A percentile compares a stretch with the other conserved stretches of the same genome.
Evolutionary conservation across 192 early-diverging fungal species (phyloP).

Genomic region (Podila epigama): DNA sequence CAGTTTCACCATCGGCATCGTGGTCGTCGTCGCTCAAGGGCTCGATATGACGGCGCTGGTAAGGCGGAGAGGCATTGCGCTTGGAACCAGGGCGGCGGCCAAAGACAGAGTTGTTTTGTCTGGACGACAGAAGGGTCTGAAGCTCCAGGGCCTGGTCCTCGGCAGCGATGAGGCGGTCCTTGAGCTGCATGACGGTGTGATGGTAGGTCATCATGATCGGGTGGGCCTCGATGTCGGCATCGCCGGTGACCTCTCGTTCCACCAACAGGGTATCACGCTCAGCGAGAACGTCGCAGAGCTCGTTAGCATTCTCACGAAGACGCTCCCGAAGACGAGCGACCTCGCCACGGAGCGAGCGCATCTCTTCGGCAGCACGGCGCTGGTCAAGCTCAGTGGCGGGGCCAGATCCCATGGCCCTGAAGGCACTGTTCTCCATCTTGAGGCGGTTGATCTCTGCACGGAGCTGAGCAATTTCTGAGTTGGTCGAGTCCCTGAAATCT

Average conservation of each 20-base stretch:
- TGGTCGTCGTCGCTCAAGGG: slow-evolving; percentile 35
- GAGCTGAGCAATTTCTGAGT: slow-evolving; percentile 61
- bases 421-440: slow-evolving; percentile 57
- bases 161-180: slow-evolving; percentile 33
- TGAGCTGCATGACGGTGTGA: slow-evolving; percentile 46
- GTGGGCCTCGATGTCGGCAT: slow-evolving; percentile 47
- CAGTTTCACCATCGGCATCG: slow-evolving; percentile 44
- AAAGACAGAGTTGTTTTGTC: slow-evolving; percentile 13
- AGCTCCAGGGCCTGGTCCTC: slow-evolving; percentile 50
- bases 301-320: slow-evolving; percentile 44
- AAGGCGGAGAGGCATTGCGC: slow-evolving; percentile 36
- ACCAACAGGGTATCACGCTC: slow-evolving; percentile 63
- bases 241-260: slow-evolving; percentile 51
- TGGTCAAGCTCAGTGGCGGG: slow-evolving; percentile 39
- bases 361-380: slow-evolving; percentile 51
- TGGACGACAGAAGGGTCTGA: slow-evolving; percentile 32
- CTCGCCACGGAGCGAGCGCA: slow-evolving; percentile 49
- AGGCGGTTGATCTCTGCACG: slow-evolving; percentile 59
- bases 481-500: slow-evolving; percentile 53
- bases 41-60: slow-evolving; percentile 19
- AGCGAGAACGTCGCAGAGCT: slow-evolving; percentile 51
- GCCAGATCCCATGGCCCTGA: slow-evolving; percentile 52
- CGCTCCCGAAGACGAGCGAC: slow-evolving; percentile 56
- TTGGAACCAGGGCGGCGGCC: slow-evolving; percentile 23
- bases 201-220: slow-evolving; percentile 46